Evolutionary conservation across 1,284 basidiomycete genomes (phyloP).

Genomic region (Cutaneotrichosporon curvatum): DNA sequence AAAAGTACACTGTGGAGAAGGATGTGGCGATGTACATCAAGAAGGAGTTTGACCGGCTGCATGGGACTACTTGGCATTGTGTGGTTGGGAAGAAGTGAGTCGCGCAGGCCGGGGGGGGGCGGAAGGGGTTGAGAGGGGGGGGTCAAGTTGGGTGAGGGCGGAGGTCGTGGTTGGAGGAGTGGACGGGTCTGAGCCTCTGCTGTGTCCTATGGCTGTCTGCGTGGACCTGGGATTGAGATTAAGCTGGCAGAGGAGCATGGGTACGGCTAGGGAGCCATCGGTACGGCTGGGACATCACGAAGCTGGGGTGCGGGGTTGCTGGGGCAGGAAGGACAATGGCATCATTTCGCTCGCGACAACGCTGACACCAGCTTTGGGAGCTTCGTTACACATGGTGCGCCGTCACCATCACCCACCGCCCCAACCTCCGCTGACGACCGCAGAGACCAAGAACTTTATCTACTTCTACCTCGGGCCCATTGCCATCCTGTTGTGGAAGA

Average conservation of each 20-base stretch:
- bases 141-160: not conserved
- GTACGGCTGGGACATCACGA: too few relatives aligned
- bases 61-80: conserved; percentile 85
- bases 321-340: too few relatives aligned
- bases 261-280: too few relatives aligned
- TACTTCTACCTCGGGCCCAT: conserved; percentile 89
- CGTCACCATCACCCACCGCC: not conserved
- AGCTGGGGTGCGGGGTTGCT: too few relatives aligned
- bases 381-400: conserved; percentile 91
- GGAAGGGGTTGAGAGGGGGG: too few relatives aligned
- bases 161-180: not conserved
- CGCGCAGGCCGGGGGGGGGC: not conserved
- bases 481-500: conserved; percentile 91
- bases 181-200: not conserved
- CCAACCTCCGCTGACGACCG: not conserved
- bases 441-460: conserved; percentile 95
- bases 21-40: conserved; percentile 97
- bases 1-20: conserved; percentile 90
- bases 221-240: too few relatives aligned
- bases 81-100: conserved; percentile 80
- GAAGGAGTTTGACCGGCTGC: conserved; percentile 88
- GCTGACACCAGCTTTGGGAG: conserved; percentile 63
- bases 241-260: too few relatives aligned
- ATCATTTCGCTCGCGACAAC: too few relatives aligned
- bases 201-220: not conserved